Conservation (phyloP, 352 stramenopile genomes). For the Globisporangium camurandrum region DNA sequence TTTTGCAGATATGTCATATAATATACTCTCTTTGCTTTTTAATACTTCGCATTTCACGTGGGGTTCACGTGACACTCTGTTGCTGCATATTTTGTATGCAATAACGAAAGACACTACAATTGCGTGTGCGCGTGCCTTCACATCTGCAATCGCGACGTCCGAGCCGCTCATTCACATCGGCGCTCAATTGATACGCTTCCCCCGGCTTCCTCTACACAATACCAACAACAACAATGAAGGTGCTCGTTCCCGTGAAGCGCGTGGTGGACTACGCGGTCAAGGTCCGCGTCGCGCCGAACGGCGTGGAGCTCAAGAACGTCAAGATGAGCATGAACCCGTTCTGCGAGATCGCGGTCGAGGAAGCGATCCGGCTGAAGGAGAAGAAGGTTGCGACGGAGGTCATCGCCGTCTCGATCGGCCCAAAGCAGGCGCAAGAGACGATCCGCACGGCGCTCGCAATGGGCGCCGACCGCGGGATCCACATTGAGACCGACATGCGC, state of each 20-base stretch:
- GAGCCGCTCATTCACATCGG: background rate
- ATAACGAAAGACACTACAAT: too few relatives aligned
- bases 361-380: slow-evolving; percentile 98
- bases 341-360: slow-evolving; percentile 98
- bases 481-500: slow-evolving; percentile 94
- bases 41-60: too few relatives aligned
- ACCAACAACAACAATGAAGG: slow-evolving; percentile 38
- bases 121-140: too few relatives aligned
- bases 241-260: slow-evolving; percentile 97
- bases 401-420: slow-evolving; percentile 95
- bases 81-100: too few relatives aligned
- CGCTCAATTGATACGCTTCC: background rate
- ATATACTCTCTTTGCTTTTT: too few relatives aligned
- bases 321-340: slow-evolving; percentile 99
- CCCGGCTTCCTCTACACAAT: background rate
- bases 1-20: too few relatives aligned
- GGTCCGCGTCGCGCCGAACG: slow-evolving; percentile 91
- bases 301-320: slow-evolving; percentile 97
- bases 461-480: slow-evolving; percentile 94
- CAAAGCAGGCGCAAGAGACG: slow-evolving; percentile 96
- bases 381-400: slow-evolving; percentile 93
- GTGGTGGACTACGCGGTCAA: slow-evolving; percentile 98
- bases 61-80: too few relatives aligned
- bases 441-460: slow-evolving; percentile 93
- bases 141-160: too few relatives aligned